Evolutionary conservation across 768 basidiomycete genomes (phyloP), one percentile per base, ranked within the genome.

Genomic region (Tephrocybe sp.): DNA sequence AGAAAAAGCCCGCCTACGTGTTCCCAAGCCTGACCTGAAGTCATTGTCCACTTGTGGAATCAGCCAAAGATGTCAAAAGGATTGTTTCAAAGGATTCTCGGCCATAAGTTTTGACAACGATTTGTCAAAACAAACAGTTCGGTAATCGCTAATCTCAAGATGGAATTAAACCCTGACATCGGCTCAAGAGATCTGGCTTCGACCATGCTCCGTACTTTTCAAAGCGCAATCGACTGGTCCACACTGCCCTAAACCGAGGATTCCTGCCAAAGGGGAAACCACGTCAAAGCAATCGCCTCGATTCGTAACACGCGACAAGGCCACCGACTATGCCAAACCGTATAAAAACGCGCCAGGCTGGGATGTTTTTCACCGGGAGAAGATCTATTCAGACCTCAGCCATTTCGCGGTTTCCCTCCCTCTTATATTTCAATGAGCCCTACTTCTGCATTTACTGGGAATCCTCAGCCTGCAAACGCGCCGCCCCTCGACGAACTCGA

Each of bases 141-240:
- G 65, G 65, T 54, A 68, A 72, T 69, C 70, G 48, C 47, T 43
- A 42, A 56, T 56, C 66, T 59, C 11, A 30, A 39, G 54, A 29
- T 29, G 42, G 61, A 62, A 66, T 65, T 64, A 54, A 53, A 54
- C 56, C 57, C 60, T 63, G 55, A 61, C 58, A 60, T 61, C 57
- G 57, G 58, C 48, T 50, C 40, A 47, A 56, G 55, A 63, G 64
- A 68, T 68, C 66, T 64, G 47, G 43, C 56, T 55, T 57, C 54
- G 54, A 53, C 56, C 47, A 27, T 48, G 53, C 29, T 63, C 56
- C 57, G 56, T 42, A 31, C 42, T 45, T 47, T 41, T 50, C 52
- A 47, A 31, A 43, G 42, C 52, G n/a, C n/a, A n/a, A n/a, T n/a
- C n/a, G n/a, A n/a, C n/a, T n/a, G n/a, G n/a, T n/a, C n/a, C n/a